A percentile compares a stretch with the other conserved stretches of the same genome.
These are phyloP conservation scores for Gossypium turneri DNA, from an alignment of 345 rosid species.

Conservation along the genomic window DNA sequence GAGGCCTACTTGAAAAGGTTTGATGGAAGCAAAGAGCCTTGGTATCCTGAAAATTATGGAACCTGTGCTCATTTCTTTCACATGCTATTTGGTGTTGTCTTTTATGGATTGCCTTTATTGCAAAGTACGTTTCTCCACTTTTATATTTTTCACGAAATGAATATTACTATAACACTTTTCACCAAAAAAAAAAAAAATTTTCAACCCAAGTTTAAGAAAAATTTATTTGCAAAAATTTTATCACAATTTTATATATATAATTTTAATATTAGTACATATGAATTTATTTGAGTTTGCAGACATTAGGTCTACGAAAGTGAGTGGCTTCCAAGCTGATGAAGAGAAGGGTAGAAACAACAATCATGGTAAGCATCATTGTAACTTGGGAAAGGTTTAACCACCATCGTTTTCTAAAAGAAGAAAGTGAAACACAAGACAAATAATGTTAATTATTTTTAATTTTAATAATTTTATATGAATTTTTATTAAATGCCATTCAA, in stretches of 20 bases:
- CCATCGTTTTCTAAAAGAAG: too few species aligned
- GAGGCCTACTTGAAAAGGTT: neutral
- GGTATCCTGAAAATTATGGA: constrained; percentile 28
- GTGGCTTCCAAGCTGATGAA: neutral
- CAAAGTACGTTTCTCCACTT: neutral
- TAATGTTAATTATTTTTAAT: too few species aligned
- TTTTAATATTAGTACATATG: neutral
- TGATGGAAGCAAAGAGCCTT: neutral
- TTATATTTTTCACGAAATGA: neutral
- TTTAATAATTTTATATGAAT: too few species aligned
- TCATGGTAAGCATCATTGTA: neutral
- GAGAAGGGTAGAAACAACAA: neutral
- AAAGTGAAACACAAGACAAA: too few species aligned
- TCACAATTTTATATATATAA: too few species aligned
- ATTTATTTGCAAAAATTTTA: too few species aligned
- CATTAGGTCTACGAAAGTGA: neutral
- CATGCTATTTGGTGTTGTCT: neutral
- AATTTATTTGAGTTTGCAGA: neutral
- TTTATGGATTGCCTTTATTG: constrained; percentile 9
- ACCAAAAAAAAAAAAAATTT: too few species aligned
- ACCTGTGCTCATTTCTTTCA: constrained; percentile 22
- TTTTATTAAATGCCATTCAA: too few species aligned
- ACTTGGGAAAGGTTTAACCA: neutral
- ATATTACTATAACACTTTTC: too few species aligned
- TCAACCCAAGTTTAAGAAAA: too few species aligned